Percentiles rank a stretch among this genome's conserved stretches.
Conservation (phyloP, 2,329 filamentous ascomycete species). For the Aspergillus hiratsukae region DNA sequence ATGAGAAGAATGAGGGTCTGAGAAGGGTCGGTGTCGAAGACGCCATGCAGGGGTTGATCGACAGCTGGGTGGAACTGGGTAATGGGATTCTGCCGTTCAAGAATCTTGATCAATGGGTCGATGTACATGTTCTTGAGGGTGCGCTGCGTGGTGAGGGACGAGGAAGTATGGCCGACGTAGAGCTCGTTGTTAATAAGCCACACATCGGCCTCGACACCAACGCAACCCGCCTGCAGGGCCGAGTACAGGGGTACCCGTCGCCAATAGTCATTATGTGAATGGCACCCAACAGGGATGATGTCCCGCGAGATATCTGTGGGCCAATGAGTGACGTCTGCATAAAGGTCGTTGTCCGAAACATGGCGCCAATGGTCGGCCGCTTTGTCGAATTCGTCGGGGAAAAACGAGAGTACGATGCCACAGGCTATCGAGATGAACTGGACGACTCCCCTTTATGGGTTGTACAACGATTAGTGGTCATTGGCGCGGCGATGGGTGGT, state of each 20-base stretch:
- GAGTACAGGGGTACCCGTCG: constrained; percentile 51
- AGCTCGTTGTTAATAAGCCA: constrained; percentile 53
- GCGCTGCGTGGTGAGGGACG: constrained; percentile 42
- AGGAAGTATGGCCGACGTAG: constrained; percentile 51
- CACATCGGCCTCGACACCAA: constrained; percentile 55
- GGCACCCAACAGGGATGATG: constrained; percentile 48
- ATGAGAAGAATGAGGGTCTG: constrained; percentile 51
- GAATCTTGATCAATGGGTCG: constrained; percentile 47
- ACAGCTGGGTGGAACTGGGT: constrained; percentile 31
- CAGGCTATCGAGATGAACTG: constrained; percentile 38
- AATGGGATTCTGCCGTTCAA: constrained; percentile 48
- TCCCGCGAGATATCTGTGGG: constrained; percentile 49
- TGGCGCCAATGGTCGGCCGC: constrained; percentile 39
- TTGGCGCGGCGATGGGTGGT: background rate
- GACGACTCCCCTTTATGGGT: constrained; percentile 32
- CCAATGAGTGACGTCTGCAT: constrained; percentile 37
- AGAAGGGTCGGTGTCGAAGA: constrained; percentile 48
- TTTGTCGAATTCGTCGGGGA: constrained; percentile 39
- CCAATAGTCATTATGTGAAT: constrained; percentile 60
- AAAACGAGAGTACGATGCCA: constrained; percentile 37
- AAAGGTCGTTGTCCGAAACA: constrained; percentile 29
- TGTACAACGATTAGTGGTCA: constrained; percentile 1
- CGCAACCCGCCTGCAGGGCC: constrained; percentile 52
- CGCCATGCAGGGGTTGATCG: constrained; percentile 37
- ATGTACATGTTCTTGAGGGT: constrained; percentile 52